These are phyloP conservation scores for Macrotyloma uniflorum DNA, from an alignment of 306 rosid species.

Conservation along the genomic window DNA sequence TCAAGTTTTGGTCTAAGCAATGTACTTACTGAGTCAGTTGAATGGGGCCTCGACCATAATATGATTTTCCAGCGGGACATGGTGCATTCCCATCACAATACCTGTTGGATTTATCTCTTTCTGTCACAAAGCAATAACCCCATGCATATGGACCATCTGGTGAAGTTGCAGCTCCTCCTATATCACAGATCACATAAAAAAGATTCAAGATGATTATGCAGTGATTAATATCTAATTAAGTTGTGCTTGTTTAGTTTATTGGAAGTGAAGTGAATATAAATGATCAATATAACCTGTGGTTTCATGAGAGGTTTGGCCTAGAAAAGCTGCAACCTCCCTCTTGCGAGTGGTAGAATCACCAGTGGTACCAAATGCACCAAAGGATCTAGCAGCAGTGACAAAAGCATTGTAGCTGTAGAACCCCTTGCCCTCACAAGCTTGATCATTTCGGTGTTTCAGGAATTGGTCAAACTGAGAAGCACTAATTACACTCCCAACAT, in stretches of 20 bases:
- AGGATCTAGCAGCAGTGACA: constrained; percentile 44
- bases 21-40: constrained; percentile 49
- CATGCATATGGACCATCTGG: constrained; percentile 53
- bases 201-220: no score
- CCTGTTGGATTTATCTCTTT: constrained; percentile 23
- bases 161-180: constrained; percentile 49
- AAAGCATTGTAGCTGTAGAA: constrained; percentile 53
- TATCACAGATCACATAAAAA: background rate
- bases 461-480: constrained; percentile 32
- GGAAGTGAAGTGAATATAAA: background rate
- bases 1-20: no score
- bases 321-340: constrained; percentile 11
- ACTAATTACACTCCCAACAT: constrained; percentile 27
- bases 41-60: constrained; percentile 68
- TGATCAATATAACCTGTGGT: background rate
- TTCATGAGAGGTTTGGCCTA: constrained; percentile 7
- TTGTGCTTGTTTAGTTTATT: no score
- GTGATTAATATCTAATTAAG: no score
- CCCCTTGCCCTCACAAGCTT: constrained; percentile 40
- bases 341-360: constrained; percentile 39
- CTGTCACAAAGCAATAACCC: constrained; percentile 57
- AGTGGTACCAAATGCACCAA: constrained; percentile 44
- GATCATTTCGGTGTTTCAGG: constrained; percentile 51
- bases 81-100: constrained; percentile 46
- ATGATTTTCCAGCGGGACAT: constrained; percentile 42